Percentiles rank a stretch among this genome's conserved stretches.
phyloP scores from a whole-genome alignment of 106 monocot genomes.

The Dendrobium chrysotoxum region DNA sequence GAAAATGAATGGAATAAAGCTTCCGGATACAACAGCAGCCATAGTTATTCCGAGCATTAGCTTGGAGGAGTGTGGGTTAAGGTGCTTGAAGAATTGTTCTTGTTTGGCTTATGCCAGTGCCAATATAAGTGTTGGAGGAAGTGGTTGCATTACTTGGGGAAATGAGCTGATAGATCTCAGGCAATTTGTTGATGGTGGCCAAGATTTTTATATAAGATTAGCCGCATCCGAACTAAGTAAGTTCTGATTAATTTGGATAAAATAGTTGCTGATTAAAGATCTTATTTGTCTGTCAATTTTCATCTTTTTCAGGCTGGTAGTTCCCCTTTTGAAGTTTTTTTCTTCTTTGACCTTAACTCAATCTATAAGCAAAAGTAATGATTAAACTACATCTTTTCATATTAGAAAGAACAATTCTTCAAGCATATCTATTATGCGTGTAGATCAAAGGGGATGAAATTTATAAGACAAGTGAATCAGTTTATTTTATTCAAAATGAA shows the following conservation, averaged over 20 bases:
- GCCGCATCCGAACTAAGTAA: background rate
- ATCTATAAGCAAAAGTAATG: no score
- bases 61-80: background rate
- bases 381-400: no score
- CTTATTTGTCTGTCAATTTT: background rate
- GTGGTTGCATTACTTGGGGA: conserved; percentile 6
- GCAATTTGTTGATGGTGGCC: background rate
- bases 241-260: background rate
- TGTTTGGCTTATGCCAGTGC: conserved; percentile 7
- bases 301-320: background rate
- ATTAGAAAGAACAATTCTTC: no score
- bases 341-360: no score
- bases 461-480: no score
- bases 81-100: conserved; percentile 7
- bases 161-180: background rate
- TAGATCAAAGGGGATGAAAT: no score
- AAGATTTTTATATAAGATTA: background rate
- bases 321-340: no score
- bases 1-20: conserved; percentile 13
- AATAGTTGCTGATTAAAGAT: background rate
- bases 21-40: conserved; percentile 19
- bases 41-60: background rate
- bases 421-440: no score
- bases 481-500: no score
- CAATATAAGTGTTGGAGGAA: background rate